phyloP scores from a whole-genome alignment of 1,139 yeast species.

The Sugiyamaella japonica region DNA sequence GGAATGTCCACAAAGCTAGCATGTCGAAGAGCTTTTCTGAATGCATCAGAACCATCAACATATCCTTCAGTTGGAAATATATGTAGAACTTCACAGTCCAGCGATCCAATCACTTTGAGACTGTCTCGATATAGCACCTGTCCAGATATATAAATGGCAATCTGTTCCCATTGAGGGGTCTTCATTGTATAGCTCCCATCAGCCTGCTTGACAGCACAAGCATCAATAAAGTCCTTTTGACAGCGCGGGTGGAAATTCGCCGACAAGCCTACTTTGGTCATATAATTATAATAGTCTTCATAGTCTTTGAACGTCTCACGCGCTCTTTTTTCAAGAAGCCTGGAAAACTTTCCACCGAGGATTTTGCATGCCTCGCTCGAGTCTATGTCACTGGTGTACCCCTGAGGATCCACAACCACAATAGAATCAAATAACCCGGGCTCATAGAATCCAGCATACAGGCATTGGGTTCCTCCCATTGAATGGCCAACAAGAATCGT shows the following conservation, averaged over 20 bases:
- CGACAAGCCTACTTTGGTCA: conserved; percentile 49
- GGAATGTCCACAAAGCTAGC: conserved; percentile 44
- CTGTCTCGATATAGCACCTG: conserved; percentile 41
- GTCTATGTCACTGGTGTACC: conserved; percentile 32
- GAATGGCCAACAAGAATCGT: conserved; percentile 67
- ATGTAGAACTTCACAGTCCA: conserved; percentile 51
- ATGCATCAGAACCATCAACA: conserved; percentile 23
- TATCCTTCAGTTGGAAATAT: conserved; percentile 46
- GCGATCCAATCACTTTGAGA: conserved; percentile 30
- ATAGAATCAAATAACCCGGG: conserved; percentile 58
- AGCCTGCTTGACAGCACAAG: conserved; percentile 27
- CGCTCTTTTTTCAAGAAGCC: conserved; percentile 1
- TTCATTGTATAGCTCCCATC: conserved; percentile 46
- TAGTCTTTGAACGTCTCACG: conserved; percentile 38
- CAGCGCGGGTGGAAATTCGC: conserved; percentile 50
- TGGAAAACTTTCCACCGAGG: conserved; percentile 3
- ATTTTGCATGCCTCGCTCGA: conserved; percentile 3
- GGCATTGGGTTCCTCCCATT: conserved; percentile 61
- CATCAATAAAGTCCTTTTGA: conserved; percentile 48
- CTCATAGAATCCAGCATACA: conserved; percentile 53
- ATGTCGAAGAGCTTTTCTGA: conserved; percentile 35
- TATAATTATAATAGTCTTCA: conserved; percentile 48
- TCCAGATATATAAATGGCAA: conserved; percentile 52
- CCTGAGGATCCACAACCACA: conserved; percentile 64
- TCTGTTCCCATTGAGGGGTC: conserved; percentile 48